Base-by-base conservation (phyloP, 179 eudicot species). In the Pouteria campechiana region DNA sequence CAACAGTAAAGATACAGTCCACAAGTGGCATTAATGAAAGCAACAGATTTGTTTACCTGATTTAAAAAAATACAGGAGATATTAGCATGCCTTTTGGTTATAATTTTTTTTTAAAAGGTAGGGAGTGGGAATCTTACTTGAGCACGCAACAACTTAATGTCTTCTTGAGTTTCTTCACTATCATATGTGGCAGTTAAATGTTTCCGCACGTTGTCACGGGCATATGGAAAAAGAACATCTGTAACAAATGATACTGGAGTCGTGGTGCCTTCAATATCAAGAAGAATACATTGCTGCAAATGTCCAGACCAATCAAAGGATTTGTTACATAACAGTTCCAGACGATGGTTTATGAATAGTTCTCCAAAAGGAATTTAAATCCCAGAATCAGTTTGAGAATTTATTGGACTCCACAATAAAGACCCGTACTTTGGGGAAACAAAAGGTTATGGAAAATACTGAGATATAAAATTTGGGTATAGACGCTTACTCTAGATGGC, bases 191-290 rank as follows among this genome's bases (percentile, higher is more conserved):
- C 76, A 45, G 67, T 77, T 60, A 92, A 60, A 77, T 92, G 96
- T 72, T 72, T 92, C 49, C 85, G 85, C 61, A 87, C 88, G 57
- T 78, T 87, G n/a, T 61, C 68, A 46, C 83, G 79, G 59, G 99
- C 99, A 65, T 79, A 92, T 7, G 96, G 94, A 58, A 92, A 92
- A 45, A 92, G 88, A 50, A 92, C 78, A 54, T 87, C 94, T 36
- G 96, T 57, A 10, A 87, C 99, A 70, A 82, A 92, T 41, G 96
- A 77, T 59, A 92, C 87, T 9, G 96, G 96, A 17, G 99, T 92
- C 1, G 96, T 82, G 21, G 99, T 92, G 51, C 99, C 99, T 65
- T 92, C 99, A 67, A 92, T 92, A 74, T 92, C 99, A 41, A 92
- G 81, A 48, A 92, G 92, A 69, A 92, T 70, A 70, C 94, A 87